Conservation (phyloP, 208 protist species). For the Acanthamoeba lugdunensis region DNA sequence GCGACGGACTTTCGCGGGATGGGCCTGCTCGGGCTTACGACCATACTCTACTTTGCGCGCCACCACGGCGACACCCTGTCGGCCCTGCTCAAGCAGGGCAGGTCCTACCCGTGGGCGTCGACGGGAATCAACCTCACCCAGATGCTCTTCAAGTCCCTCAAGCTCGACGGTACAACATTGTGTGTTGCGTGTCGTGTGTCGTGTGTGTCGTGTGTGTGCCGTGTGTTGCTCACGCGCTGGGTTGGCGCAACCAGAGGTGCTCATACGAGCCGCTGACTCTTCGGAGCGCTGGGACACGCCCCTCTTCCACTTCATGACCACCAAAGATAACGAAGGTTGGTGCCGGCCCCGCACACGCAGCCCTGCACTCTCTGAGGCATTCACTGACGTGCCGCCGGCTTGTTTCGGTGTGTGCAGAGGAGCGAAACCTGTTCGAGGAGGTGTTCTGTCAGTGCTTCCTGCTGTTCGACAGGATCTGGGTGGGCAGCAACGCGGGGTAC, state of each 20-base stretch:
- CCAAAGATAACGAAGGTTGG: constrained; percentile 27
- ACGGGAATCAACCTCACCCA: constrained; percentile 53
- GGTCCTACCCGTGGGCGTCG: constrained; percentile 15
- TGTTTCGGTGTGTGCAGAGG: not conserved
- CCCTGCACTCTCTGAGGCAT: too few species aligned
- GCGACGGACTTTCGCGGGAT: constrained; percentile 91
- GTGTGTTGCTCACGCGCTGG: too few species aligned
- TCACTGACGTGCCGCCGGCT: not conserved
- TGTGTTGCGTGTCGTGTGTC: not conserved
- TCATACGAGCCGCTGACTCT: not conserved
- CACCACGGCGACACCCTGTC: not conserved
- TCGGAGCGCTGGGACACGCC: constrained; percentile 36
- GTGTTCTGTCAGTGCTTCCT: constrained; percentile 27
- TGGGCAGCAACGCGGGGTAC: constrained; percentile 26
- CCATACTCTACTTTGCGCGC: constrained; percentile 88
- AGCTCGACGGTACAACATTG: not conserved
- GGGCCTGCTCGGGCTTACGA: constrained; percentile 88
- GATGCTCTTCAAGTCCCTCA: constrained; percentile 58
- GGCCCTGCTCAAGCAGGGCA: not conserved
- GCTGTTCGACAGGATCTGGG: constrained; percentile 43
- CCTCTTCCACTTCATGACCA: constrained; percentile 34
- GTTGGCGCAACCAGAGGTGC: not conserved
- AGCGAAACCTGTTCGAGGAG: constrained; percentile 46
- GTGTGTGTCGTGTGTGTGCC: not conserved
- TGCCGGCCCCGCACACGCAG: too few species aligned